Percentiles rank a stretch among this genome's conserved stretches.
Evolutionary conservation across 2,329 filamentous ascomycete genomes (phyloP).

Genomic region (Cladobotryum mycophilum): DNA sequence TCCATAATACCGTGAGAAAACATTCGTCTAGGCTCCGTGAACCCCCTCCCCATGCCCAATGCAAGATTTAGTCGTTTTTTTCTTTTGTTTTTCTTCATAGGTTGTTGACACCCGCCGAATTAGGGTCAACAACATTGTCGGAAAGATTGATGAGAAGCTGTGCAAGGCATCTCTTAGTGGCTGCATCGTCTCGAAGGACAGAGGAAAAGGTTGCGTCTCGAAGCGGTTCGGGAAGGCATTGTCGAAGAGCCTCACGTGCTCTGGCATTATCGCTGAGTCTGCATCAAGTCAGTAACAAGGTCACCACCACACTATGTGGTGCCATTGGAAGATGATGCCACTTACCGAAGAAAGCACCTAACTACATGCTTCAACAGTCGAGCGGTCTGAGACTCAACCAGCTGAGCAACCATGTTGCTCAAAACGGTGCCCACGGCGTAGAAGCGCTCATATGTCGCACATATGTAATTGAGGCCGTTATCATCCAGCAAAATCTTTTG

Average conservation of each 20-base stretch:
- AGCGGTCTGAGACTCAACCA: constrained; percentile 96
- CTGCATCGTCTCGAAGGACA: constrained; percentile 91
- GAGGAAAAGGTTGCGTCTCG: constrained; percentile 96
- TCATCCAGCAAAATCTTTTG: constrained; percentile 98
- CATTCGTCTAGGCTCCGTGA: constrained; percentile 19
- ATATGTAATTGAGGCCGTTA: constrained; percentile 95
- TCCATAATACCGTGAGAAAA: constrained; percentile 22
- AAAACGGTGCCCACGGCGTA: constrained; percentile 96
- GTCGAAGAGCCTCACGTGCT: constrained; percentile 86
- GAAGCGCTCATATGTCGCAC: constrained; percentile 96
- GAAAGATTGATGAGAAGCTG: constrained; percentile 95
- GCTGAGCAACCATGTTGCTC: constrained; percentile 96
- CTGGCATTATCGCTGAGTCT: constrained; percentile 94
- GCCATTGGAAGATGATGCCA: neutral
- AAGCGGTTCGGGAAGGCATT: constrained; percentile 97
- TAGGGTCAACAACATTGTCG: constrained; percentile 65
- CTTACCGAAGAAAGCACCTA: constrained; percentile 87
- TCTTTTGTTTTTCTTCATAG: constrained; percentile 20
- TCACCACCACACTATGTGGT: neutral
- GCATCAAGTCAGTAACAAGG: constrained; percentile 15
- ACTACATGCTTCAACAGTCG: constrained; percentile 95
- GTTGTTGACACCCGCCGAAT: constrained; percentile 27
- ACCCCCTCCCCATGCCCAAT: constrained; percentile 17
- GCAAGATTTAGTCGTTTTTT: constrained; percentile 2
- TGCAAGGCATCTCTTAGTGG: constrained; percentile 95